Evolutionary conservation across 2,329 filamentous ascomycete species (phyloP).

Genomic region (Plectosphaerella cucumerina): DNA sequence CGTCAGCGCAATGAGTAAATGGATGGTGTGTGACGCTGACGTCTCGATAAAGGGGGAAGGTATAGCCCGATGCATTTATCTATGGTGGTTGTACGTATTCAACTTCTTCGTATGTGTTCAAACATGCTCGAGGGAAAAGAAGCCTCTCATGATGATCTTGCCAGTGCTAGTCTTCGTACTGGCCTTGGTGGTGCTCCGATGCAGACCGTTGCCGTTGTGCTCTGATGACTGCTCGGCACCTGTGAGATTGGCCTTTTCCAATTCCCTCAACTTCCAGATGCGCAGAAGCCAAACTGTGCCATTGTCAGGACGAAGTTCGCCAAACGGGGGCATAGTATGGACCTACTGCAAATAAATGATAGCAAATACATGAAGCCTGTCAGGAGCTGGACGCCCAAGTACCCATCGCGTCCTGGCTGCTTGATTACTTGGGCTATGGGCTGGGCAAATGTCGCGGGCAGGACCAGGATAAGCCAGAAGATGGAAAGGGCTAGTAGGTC

Average conservation of each 20-base stretch:
- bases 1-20: no score
- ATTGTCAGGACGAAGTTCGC: not conserved
- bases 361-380: slow-evolving; percentile 57
- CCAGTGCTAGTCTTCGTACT: not conserved
- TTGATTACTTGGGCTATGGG: slow-evolving; percentile 58
- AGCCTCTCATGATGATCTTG: not conserved
- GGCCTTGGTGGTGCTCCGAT: slow-evolving; percentile 1
- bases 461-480: slow-evolving; percentile 65
- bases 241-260: slow-evolving; percentile 6
- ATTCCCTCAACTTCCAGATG: slow-evolving; percentile 11
- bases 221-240: slow-evolving; percentile 1
- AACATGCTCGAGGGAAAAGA: not conserved
- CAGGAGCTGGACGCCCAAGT: slow-evolving; percentile 53
- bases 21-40: no score
- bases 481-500: slow-evolving; percentile 50
- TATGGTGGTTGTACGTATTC: not conserved
- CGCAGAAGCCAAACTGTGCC: slow-evolving; percentile 10
- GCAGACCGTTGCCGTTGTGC: slow-evolving; percentile 3
- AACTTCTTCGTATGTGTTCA: not conserved
- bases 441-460: slow-evolving; percentile 67
- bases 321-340: not conserved
- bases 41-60: no score
- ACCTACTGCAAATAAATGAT: slow-evolving; percentile 41
- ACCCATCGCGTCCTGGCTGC: slow-evolving; percentile 35
- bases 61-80: no score